Percentiles rank a stretch among this genome's conserved stretches.
phyloP scores from a whole-genome alignment of 2,329 filamentous ascomycete genomes.

The Monosporascus sp. region DNA sequence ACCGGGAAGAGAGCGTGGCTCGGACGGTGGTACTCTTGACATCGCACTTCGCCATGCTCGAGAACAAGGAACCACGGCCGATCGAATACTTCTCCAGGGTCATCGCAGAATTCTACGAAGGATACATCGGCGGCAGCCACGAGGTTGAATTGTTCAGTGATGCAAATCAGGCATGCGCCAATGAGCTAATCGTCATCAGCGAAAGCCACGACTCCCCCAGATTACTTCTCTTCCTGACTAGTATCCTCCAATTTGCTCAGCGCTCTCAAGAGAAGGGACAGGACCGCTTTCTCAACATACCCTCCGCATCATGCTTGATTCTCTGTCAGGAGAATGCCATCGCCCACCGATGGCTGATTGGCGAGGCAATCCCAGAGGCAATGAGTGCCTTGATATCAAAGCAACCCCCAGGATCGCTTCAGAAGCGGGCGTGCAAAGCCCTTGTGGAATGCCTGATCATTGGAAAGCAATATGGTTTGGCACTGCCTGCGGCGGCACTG shows the following conservation, averaged over 20 bases:
- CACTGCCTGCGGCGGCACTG: conserved; percentile 1
- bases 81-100: conserved; percentile 1
- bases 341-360: conserved; percentile 7
- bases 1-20: too few relatives aligned
- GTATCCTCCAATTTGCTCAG: conserved; percentile 4
- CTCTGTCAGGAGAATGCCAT: conserved; percentile 16
- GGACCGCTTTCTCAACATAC: conserved; percentile 1
- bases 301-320: conserved; percentile 17
- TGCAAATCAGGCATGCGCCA: conserved; percentile 17
- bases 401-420: conserved; percentile 11
- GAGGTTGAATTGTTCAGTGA: conserved; percentile 18
- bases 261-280: neutral
- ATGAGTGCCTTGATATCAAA: conserved; percentile 15
- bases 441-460: conserved; percentile 15
- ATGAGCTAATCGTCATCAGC: conserved; percentile 16
- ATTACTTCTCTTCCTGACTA: neutral
- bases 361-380: neutral
- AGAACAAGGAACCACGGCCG: neutral
- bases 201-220: conserved; percentile 4
- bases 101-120: conserved; percentile 16
- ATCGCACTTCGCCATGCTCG: too few relatives aligned
- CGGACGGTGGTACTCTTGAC: too few relatives aligned
- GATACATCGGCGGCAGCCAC: conserved; percentile 17
- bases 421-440: conserved; percentile 13
- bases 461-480: conserved; percentile 16